Percentiles rank a stretch among this genome's conserved stretches.
These are phyloP conservation scores for Boletus tylopilopsis DNA, from an alignment of 768 basidiomycete species.

Conservation along the genomic window DNA sequence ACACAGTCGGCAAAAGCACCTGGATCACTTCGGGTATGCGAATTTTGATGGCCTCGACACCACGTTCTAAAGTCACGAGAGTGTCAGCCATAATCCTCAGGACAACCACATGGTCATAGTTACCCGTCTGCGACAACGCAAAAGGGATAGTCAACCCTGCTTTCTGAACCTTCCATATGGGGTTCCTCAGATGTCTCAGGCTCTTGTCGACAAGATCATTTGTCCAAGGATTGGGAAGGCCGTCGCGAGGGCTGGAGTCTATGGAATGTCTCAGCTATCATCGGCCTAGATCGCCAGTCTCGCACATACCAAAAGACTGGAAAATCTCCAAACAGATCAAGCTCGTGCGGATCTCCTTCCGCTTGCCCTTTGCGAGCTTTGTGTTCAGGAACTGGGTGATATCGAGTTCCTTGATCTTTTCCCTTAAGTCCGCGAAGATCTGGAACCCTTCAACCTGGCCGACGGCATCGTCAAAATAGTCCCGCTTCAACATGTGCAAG, in stretches of 20 bases:
- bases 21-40: not conserved
- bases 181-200: not conserved
- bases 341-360: slow-evolving; percentile 16
- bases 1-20: not conserved
- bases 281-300: not conserved
- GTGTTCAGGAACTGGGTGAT: slow-evolving; percentile 12
- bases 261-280: not conserved
- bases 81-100: not conserved
- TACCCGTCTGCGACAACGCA: slow-evolving; percentile 20
- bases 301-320: slow-evolving; percentile 12
- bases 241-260: slow-evolving; percentile 8
- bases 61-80: not conserved
- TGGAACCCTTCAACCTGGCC: slow-evolving; percentile 22
- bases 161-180: slow-evolving; percentile 18
- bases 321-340: slow-evolving; percentile 21
- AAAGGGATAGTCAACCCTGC: slow-evolving; percentile 22
- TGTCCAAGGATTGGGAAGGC: slow-evolving; percentile 12
- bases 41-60: not conserved
- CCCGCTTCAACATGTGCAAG: slow-evolving; percentile 16
- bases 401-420: slow-evolving; percentile 10
- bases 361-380: slow-evolving; percentile 10
- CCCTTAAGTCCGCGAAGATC: slow-evolving; percentile 19
- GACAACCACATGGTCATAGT: not conserved
- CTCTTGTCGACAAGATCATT: slow-evolving; percentile 9
- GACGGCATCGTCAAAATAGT: slow-evolving; percentile 23